Percentiles rank a stretch among this genome's conserved stretches.
phyloP scores from a whole-genome alignment of 2,329 filamentous ascomycete genomes.

The Paracoccidioides lutzii region DNA sequence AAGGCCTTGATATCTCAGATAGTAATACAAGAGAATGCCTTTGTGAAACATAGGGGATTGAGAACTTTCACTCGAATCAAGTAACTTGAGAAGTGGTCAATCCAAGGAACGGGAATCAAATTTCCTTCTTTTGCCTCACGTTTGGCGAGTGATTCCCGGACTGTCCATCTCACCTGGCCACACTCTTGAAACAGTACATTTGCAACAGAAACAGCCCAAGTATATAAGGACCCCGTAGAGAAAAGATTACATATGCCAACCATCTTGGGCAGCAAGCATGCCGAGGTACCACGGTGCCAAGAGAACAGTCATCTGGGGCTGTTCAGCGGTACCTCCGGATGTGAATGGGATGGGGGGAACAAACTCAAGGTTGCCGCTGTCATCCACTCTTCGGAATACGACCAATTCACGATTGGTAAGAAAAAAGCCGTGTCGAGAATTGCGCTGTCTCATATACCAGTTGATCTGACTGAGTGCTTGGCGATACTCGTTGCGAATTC shows the following conservation, averaged over 20 bases:
- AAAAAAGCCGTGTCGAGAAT: background rate
- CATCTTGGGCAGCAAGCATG: constrained; percentile 11
- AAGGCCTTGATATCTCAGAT: no score
- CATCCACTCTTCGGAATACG: constrained; percentile 10
- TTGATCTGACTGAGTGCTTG: background rate
- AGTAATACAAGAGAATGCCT: background rate
- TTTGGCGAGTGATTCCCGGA: no score
- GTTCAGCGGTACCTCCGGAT: constrained; percentile 3
- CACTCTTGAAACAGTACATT: background rate
- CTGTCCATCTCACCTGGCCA: no score
- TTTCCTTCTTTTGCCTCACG: no score
- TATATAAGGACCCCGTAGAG: background rate
- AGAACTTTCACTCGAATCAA: background rate
- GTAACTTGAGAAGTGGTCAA: no score
- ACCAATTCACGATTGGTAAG: constrained; percentile 10
- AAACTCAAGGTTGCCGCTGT: constrained; percentile 11
- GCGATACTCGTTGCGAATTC: background rate
- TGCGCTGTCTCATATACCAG: constrained; percentile 2
- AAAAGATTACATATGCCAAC: background rate
- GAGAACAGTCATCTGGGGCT: constrained; percentile 10
- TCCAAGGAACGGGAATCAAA: no score
- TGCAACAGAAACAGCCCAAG: background rate
- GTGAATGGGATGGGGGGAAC: constrained; percentile 3
- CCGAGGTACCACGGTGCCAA: constrained; percentile 14
- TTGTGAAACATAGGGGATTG: background rate